Percentiles rank a stretch among this genome's conserved stretches.
Conservation (phyloP, 2,329 filamentous ascomycete genomes). For the Hansfordia pulvinata region DNA sequence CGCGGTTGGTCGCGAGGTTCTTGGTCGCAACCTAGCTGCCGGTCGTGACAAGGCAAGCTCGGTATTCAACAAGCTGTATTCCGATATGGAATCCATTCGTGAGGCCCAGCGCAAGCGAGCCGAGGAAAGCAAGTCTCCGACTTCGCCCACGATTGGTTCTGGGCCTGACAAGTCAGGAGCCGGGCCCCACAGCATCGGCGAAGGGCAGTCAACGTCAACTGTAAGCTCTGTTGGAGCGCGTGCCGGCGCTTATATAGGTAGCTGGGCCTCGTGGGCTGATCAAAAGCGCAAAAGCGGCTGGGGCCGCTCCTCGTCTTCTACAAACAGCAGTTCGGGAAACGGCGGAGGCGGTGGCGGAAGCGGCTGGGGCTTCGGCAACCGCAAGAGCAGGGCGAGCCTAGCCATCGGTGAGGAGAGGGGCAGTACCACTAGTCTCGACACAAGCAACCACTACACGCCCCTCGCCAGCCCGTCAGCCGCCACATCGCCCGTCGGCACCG, state of each 20-base stretch:
- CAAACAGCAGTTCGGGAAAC: slow-evolving; percentile 3
- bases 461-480: slow-evolving; percentile 19
- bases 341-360: slow-evolving; percentile 8
- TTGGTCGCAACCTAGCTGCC: slow-evolving; percentile 80
- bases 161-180: slow-evolving; percentile 13
- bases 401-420: too few relatives aligned
- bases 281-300: slow-evolving; percentile 54
- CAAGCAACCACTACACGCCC: slow-evolving; percentile 18
- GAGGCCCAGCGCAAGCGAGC: slow-evolving; percentile 55
- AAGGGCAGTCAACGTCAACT: slow-evolving; percentile 30
- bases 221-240: slow-evolving; percentile 36
- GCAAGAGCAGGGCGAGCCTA: slow-evolving; percentile 7
- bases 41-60: slow-evolving; percentile 79
- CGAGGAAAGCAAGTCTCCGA: slow-evolving; percentile 33
- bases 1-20: slow-evolving; percentile 66
- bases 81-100: slow-evolving; percentile 73
- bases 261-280: slow-evolving; percentile 57
- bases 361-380: slow-evolving; percentile 20
- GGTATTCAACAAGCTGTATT: slow-evolving; percentile 78
- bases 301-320: slow-evolving; percentile 21
- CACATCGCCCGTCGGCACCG: slow-evolving; percentile 21
- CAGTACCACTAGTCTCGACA: slow-evolving; percentile 14
- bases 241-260: slow-evolving; percentile 52
- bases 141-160: slow-evolving; percentile 6
- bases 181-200: slow-evolving; percentile 15